These are phyloP conservation scores for Blastobotrys illinoisensis DNA, from an alignment of 1,139 yeast species.

Conservation along the genomic window DNA sequence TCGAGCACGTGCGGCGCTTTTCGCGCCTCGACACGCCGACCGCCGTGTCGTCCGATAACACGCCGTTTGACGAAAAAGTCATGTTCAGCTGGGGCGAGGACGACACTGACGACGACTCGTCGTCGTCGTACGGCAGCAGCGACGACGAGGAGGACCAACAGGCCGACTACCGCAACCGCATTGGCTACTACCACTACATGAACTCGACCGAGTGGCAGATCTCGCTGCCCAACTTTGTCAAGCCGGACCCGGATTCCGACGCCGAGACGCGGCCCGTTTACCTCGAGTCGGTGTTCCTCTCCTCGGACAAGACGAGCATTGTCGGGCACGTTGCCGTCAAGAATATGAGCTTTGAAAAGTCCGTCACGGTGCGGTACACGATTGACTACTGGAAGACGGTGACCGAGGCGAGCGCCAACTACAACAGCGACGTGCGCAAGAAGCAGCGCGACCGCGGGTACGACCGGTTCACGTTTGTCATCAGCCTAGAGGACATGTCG, in stretches of 20 bases:
- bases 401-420: slow-evolving; percentile 61
- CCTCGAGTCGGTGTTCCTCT: slow-evolving; percentile 58
- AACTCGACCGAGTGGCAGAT: slow-evolving; percentile 44
- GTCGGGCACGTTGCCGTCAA: slow-evolving; percentile 70
- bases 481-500: slow-evolving; percentile 36
- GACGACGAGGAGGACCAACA: slow-evolving; percentile 28
- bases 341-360: slow-evolving; percentile 61
- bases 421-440: slow-evolving; percentile 55
- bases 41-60: slow-evolving; percentile 61
- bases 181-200: slow-evolving; percentile 16
- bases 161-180: slow-evolving; percentile 5
- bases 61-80: slow-evolving; percentile 42
- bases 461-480: slow-evolving; percentile 43
- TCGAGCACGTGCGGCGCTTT: slow-evolving; percentile 67
- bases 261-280: slow-evolving; percentile 34
- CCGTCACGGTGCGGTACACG: slow-evolving; percentile 58
- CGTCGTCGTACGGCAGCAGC: slow-evolving; percentile 24
- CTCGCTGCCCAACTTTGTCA: slow-evolving; percentile 42
- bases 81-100: slow-evolving; percentile 29
- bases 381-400: slow-evolving; percentile 69
- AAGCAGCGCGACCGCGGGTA: slow-evolving; percentile 32
- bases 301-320: slow-evolving; percentile 51
- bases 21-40: slow-evolving; percentile 65
- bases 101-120: slow-evolving; percentile 29
- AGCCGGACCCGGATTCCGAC: slow-evolving; percentile 22